Evolutionary conservation across 169 alveolate genomes (phyloP).

Genomic region (Cryptosporidium meleagridis): DNA sequence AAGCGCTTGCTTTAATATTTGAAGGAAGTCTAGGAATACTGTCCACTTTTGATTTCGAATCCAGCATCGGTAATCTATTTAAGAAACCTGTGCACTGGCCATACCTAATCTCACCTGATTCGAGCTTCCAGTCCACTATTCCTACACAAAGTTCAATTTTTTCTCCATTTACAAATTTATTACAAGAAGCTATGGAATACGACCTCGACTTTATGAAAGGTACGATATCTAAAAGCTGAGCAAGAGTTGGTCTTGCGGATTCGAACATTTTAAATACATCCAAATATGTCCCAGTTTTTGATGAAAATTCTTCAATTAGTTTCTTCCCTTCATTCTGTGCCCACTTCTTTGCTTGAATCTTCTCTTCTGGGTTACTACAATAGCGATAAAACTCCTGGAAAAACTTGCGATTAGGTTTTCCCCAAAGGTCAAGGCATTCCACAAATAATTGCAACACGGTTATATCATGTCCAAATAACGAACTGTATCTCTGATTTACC

Average conservation of each 20-base stretch:
- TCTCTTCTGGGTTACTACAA: slow-evolving; percentile 68
- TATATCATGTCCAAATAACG: slow-evolving; percentile 54
- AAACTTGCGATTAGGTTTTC: slow-evolving; percentile 73
- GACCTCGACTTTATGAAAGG: slow-evolving; percentile 76
- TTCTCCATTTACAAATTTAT: slow-evolving; percentile 34
- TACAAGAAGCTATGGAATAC: slow-evolving; percentile 77
- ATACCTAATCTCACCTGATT: slow-evolving; percentile 4
- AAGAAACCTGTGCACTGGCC: slow-evolving; percentile 74
- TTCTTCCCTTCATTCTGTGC: slow-evolving; percentile 66
- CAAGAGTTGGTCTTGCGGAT: slow-evolving; percentile 67
- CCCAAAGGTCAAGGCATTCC: slow-evolving; percentile 76
- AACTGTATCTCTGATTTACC: slow-evolving; percentile 43
- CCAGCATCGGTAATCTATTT: slow-evolving; percentile 37
- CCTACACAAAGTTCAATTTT: slow-evolving; percentile 62
- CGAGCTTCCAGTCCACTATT: slow-evolving; percentile 62
- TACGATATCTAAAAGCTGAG: slow-evolving; percentile 69
- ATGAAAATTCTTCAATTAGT: slow-evolving; percentile 32
- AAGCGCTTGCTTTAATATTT: slow-evolving; percentile 71
- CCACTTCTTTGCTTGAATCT: slow-evolving; percentile 54
- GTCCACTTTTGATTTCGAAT: slow-evolving; percentile 15
- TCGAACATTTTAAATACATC: slow-evolving; percentile 72
- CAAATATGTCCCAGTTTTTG: slow-evolving; percentile 64
- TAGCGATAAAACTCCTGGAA: slow-evolving; percentile 60
- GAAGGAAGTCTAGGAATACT: slow-evolving; percentile 25
- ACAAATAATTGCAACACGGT: slow-evolving; percentile 72